phyloP scores from a whole-genome alignment of 129 eudicot genomes.

The Ambrosia artemisiifolia region DNA sequence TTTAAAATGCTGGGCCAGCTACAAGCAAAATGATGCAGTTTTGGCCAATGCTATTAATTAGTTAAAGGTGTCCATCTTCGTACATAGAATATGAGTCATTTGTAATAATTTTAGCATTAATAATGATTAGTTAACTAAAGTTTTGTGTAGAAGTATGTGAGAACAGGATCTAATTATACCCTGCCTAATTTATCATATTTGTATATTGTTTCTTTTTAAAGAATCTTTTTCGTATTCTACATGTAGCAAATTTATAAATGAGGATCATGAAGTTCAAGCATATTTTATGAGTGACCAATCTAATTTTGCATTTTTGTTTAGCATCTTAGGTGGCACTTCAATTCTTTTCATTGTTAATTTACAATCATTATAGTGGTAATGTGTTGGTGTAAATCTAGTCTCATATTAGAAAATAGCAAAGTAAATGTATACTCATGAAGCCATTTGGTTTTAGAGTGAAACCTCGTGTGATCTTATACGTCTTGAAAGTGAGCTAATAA shows the following conservation, averaged over 20 bases:
- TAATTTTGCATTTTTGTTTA: neutral
- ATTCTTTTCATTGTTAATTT: neutral
- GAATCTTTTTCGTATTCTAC: neutral
- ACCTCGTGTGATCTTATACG: neutral
- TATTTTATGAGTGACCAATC: neutral
- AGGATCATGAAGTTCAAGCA: neutral
- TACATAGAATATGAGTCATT: constrained; percentile 37
- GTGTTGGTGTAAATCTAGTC: neutral
- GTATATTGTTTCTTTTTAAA: neutral
- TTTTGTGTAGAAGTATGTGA: constrained; percentile 32
- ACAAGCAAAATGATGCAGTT: constrained; percentile 63
- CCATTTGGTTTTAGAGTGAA: neutral
- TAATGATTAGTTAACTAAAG: constrained; percentile 37
- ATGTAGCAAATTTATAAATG: constrained; percentile 4
- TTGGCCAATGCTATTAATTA: constrained; percentile 35
- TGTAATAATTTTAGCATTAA: constrained; percentile 46
- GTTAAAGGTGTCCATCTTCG: constrained; percentile 44
- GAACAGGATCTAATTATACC: constrained; percentile 11
- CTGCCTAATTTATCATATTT: constrained; percentile 10
- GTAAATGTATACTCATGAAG: neutral
- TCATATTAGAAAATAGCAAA: neutral
- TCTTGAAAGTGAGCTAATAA: neutral
- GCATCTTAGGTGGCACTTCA: neutral
- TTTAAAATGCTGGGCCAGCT: constrained; percentile 50
- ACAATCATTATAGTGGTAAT: neutral